phyloP scores from a whole-genome alignment of 2,329 filamentous ascomycete species.

The Niveomyces coronatus region DNA sequence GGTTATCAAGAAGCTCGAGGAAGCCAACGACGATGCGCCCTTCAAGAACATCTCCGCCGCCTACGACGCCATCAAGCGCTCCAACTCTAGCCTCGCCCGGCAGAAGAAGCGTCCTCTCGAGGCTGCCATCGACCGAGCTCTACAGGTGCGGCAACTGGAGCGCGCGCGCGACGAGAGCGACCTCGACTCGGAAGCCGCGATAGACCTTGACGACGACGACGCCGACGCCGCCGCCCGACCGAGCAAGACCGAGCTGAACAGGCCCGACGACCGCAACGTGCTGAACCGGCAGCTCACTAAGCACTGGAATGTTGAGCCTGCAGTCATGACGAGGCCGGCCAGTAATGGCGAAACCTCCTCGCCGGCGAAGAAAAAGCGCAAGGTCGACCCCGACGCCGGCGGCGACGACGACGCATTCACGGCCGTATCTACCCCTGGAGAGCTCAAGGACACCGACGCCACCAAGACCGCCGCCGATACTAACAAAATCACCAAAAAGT shows the following conservation, averaged over 20 bases:
- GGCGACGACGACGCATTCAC: conserved; percentile 17
- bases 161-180: conserved; percentile 44
- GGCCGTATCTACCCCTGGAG: conserved; percentile 3
- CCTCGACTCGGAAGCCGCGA: conserved; percentile 31
- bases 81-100: conserved; percentile 78
- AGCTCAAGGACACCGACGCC: not conserved
- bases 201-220: conserved; percentile 35
- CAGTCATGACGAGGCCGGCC: not conserved
- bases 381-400: conserved; percentile 19
- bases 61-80: conserved; percentile 72
- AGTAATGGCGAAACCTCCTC: conserved; percentile 15
- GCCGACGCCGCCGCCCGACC: too few species aligned
- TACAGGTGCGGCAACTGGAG: conserved; percentile 62
- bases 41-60: conserved; percentile 46
- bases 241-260: conserved; percentile 21
- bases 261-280: conserved; percentile 27
- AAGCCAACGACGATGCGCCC: conserved; percentile 45
- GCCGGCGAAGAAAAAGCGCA: conserved; percentile 24
- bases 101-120: conserved; percentile 74
- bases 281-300: conserved; percentile 33
- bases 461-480: not conserved
- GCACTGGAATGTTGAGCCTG: conserved; percentile 24
- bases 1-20: conserved; percentile 65
- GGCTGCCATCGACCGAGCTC: conserved; percentile 73
- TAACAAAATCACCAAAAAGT: conserved; percentile 18